Evolutionary conservation across 1,284 basidiomycete species (phyloP).

Genomic region (Athelia sp.): DNA sequence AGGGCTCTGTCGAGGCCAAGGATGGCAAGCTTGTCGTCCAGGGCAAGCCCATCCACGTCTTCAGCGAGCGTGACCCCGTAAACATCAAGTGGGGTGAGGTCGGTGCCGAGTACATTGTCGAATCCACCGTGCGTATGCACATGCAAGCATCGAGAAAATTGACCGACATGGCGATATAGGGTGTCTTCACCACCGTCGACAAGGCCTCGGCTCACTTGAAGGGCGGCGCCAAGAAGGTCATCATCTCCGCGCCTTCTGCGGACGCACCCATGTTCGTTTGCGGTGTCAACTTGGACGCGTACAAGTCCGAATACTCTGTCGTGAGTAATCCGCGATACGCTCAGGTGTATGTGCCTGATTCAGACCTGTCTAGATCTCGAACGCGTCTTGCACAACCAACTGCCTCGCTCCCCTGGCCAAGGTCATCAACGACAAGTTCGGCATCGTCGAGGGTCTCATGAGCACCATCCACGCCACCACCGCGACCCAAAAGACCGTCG

Average conservation of each 20-base stretch:
- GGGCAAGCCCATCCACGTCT: slow-evolving; percentile 78
- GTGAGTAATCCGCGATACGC: slow-evolving; percentile 38
- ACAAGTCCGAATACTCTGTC: slow-evolving; percentile 89
- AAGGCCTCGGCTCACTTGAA: slow-evolving; percentile 93
- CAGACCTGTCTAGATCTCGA: slow-evolving; percentile 69
- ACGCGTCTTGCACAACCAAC: slow-evolving; percentile 99
- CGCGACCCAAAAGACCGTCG: slow-evolving; percentile 99
- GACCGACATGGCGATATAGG: slow-evolving; percentile 37
- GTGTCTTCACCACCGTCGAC: slow-evolving; percentile 97
- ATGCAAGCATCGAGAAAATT: not conserved
- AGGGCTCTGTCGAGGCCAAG: slow-evolving; percentile 80
- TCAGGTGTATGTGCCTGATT: not conserved
- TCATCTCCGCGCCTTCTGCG: slow-evolving; percentile 98
- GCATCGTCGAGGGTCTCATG: slow-evolving; percentile 96
- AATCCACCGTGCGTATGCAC: slow-evolving; percentile 74
- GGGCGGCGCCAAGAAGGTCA: slow-evolving; percentile 99
- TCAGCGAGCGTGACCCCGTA: slow-evolving; percentile 84
- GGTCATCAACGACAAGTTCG: slow-evolving; percentile 96
- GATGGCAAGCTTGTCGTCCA: slow-evolving; percentile 90
- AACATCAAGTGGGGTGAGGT: slow-evolving; percentile 81
- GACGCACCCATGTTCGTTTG: slow-evolving; percentile 98
- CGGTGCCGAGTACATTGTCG: slow-evolving; percentile 93
- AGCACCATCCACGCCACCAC: slow-evolving; percentile 97
- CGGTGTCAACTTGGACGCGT: slow-evolving; percentile 95
- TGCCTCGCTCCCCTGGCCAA: slow-evolving; percentile 98